Percentiles rank a stretch among this genome's conserved stretches.
phyloP scores from a whole-genome alignment of 257 asterid species.

The Solanum ahanhuiri region DNA sequence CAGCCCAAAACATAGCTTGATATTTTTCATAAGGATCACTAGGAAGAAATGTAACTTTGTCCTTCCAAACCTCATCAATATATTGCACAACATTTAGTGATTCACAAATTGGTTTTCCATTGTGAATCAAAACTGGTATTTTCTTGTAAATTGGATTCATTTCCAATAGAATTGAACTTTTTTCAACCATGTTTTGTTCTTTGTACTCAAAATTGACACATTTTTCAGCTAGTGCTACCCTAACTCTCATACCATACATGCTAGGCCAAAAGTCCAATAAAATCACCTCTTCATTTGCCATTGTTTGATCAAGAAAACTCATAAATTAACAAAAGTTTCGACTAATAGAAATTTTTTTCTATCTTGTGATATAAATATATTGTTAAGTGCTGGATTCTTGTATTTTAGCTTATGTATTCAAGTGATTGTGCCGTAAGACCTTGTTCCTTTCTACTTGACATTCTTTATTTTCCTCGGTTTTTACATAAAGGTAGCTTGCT shows the following conservation, averaged over 20 bases:
- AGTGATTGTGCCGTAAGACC: background rate
- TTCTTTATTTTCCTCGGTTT: background rate
- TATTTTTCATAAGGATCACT: slow-evolving; percentile 12
- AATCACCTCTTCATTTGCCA: slow-evolving; percentile 2
- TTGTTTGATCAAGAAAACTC: background rate
- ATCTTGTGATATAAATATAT: background rate
- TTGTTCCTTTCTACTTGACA: background rate
- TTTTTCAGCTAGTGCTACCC: slow-evolving; percentile 40
- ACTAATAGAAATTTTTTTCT: too few relatives aligned
- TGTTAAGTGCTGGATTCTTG: background rate
- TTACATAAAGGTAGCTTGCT: background rate
- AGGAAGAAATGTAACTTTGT: slow-evolving; percentile 7
- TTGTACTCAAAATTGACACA: slow-evolving; percentile 26
- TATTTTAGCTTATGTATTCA: background rate
- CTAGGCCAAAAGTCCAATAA: slow-evolving; percentile 17
- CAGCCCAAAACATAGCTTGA: slow-evolving; percentile 29
- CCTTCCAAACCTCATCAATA: slow-evolving; percentile 19
- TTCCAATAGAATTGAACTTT: slow-evolving; percentile 7
- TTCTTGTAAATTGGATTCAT: slow-evolving; percentile 39
- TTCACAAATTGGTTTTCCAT: slow-evolving; percentile 17
- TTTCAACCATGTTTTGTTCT: slow-evolving; percentile 18
- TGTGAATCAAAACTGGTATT: slow-evolving; percentile 20
- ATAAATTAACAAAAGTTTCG: background rate
- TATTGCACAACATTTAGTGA: slow-evolving; percentile 9
- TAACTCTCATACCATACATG: slow-evolving; percentile 36